phyloP scores from a whole-genome alignment of 2,329 filamentous ascomycete genomes.

The Claviceps sp. region DNA sequence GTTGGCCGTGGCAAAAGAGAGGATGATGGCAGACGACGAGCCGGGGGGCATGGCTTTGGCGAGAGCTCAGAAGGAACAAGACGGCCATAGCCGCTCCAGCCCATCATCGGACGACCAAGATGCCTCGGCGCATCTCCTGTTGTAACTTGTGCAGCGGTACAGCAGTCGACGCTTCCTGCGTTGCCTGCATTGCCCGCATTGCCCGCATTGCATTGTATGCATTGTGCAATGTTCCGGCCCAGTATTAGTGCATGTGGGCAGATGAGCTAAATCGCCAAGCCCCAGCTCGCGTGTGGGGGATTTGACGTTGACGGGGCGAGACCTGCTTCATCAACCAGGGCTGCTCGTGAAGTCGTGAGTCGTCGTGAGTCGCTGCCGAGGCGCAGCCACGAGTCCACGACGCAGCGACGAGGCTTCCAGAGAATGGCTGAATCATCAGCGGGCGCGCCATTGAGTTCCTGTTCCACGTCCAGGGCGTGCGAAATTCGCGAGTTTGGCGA shows the following conservation, averaged over 20 bases:
- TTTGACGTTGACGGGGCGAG: background rate
- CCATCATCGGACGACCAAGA: background rate
- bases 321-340: background rate
- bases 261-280: background rate
- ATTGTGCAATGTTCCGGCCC: conserved; percentile 1
- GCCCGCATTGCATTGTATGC: background rate
- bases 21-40: background rate
- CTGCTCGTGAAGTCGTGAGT: background rate
- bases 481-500: too few relatives aligned
- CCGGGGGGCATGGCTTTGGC: background rate
- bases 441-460: too few relatives aligned
- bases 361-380: too few relatives aligned
- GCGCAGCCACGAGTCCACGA: too few relatives aligned
- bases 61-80: background rate
- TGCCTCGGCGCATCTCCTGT: background rate
- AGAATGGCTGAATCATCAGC: too few relatives aligned
- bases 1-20: background rate
- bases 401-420: too few relatives aligned
- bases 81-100: background rate
- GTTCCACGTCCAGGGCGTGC: too few relatives aligned
- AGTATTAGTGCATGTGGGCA: background rate
- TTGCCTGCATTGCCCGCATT: background rate
- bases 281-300: background rate
- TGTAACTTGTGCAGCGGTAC: background rate
- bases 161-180: background rate